Percentiles rank a stretch among this genome's conserved stretches.
Conservation (phyloP, 352 stramenopile genomes). For the Aphanomyces euteiches region DNA sequence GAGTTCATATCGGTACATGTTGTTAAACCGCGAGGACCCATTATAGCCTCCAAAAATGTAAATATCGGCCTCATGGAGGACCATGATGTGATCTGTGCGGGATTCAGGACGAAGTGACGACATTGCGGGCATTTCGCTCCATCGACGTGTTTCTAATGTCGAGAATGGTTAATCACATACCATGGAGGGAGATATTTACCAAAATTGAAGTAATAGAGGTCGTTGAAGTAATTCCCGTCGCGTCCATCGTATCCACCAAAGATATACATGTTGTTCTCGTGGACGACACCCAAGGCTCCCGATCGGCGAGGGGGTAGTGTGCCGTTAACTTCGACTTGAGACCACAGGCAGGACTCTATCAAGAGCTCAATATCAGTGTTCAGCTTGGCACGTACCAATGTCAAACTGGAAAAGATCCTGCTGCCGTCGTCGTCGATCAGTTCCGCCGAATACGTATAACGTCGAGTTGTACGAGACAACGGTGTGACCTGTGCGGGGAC, state of each 20-base stretch:
- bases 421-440: constrained; percentile 67
- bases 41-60: constrained; percentile 89
- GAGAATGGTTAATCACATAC: neutral
- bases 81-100: constrained; percentile 86
- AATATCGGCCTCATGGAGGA: constrained; percentile 69
- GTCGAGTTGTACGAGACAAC: constrained; percentile 56
- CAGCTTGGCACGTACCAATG: constrained; percentile 41
- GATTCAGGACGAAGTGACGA: constrained; percentile 58
- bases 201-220: constrained; percentile 86
- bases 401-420: constrained; percentile 86
- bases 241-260: constrained; percentile 87
- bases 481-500: constrained; percentile 78
- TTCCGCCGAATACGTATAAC: constrained; percentile 85
- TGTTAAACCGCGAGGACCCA: constrained; percentile 72
- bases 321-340: constrained; percentile 64
- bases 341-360: constrained; percentile 55
- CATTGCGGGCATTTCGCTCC: constrained; percentile 74
- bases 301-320: constrained; percentile 63
- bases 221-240: constrained; percentile 88
- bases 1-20: constrained; percentile 75
- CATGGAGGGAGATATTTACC: constrained; percentile 34
- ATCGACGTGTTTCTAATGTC: constrained; percentile 46
- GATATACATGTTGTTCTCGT: constrained; percentile 83
- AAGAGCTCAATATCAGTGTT: neutral
- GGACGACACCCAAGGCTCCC: constrained; percentile 70